Evolutionary conservation across 805 yeast genomes (phyloP).

Genomic region (Myxozyma sirexii): DNA sequence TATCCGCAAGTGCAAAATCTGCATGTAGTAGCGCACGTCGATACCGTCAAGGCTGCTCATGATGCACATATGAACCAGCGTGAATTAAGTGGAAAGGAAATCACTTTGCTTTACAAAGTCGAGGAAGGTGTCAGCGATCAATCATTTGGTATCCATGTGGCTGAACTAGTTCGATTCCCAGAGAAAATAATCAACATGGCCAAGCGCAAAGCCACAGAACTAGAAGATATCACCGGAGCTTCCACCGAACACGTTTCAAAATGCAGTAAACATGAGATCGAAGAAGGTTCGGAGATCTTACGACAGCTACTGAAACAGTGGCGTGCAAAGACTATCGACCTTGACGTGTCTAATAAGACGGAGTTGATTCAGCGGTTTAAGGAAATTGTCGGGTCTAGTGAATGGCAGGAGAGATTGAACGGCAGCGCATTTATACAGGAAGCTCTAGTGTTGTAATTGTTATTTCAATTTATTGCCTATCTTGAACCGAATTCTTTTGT

Average conservation of each 20-base stretch:
- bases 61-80: conserved; percentile 37
- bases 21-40: conserved; percentile 92
- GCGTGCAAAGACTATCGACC: conserved; percentile 32
- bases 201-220: conserved; percentile 85
- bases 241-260: conserved; percentile 51
- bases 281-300: conserved; percentile 55
- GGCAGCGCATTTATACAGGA: conserved; percentile 22
- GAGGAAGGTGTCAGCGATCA: conserved; percentile 95
- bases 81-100: conserved; percentile 55
- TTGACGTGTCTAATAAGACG: conserved; percentile 4
- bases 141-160: conserved; percentile 97
- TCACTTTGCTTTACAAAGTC: conserved; percentile 88
- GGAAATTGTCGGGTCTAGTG: conserved; percentile 17
- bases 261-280: conserved; percentile 56
- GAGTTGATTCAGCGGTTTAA: conserved; percentile 23
- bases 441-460: conserved; percentile 18
- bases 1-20: conserved; percentile 67
- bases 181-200: conserved; percentile 91
- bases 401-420: conserved; percentile 20
- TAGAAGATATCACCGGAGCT: conserved; percentile 62
- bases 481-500: not conserved
- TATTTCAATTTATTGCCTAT: not conserved
- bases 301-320: conserved; percentile 50
- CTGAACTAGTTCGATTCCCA: conserved; percentile 93
- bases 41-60: conserved; percentile 44